These are phyloP conservation scores for Globisporangium rhizosaccharum DNA, from an alignment of 352 stramenopile species.

Conservation along the genomic window DNA sequence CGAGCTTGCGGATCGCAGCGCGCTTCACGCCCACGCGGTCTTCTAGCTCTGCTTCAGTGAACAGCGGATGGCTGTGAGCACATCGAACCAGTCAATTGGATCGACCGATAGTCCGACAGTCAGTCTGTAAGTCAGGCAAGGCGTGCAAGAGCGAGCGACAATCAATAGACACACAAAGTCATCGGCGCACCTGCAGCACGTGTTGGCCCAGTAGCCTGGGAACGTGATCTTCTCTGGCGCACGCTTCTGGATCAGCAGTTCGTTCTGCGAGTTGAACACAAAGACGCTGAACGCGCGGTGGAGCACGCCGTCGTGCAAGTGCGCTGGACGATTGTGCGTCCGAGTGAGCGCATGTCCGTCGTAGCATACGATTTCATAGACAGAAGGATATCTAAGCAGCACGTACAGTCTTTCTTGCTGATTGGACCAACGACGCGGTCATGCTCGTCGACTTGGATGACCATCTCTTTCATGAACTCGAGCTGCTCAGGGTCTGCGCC, in stretches of 20 bases:
- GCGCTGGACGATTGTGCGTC: slow-evolving; percentile 24
- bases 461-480: slow-evolving; percentile 88
- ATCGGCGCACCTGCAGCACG: slow-evolving; percentile 89
- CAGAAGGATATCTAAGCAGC: neutral
- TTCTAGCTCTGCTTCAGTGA: slow-evolving; percentile 86
- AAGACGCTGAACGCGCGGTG: slow-evolving; percentile 86
- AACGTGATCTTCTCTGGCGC: slow-evolving; percentile 98
- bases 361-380: neutral
- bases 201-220: slow-evolving; percentile 98
- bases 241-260: slow-evolving; percentile 89
- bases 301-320: slow-evolving; percentile 71
- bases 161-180: neutral
- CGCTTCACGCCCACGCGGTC: slow-evolving; percentile 82
- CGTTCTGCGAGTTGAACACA: slow-evolving; percentile 83
- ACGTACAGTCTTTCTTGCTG: slow-evolving; percentile 81
- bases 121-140: neutral
- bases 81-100: neutral
- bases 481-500: slow-evolving; percentile 74
- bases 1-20: slow-evolving; percentile 96
- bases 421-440: slow-evolving; percentile 78
- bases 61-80: slow-evolving; percentile 89
- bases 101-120: neutral
- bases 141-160: neutral
- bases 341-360: neutral
- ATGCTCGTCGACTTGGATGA: slow-evolving; percentile 84